phyloP scores from a whole-genome alignment of 495 filamentous ascomycete genomes.

The Parathielavia appendiculata region DNA sequence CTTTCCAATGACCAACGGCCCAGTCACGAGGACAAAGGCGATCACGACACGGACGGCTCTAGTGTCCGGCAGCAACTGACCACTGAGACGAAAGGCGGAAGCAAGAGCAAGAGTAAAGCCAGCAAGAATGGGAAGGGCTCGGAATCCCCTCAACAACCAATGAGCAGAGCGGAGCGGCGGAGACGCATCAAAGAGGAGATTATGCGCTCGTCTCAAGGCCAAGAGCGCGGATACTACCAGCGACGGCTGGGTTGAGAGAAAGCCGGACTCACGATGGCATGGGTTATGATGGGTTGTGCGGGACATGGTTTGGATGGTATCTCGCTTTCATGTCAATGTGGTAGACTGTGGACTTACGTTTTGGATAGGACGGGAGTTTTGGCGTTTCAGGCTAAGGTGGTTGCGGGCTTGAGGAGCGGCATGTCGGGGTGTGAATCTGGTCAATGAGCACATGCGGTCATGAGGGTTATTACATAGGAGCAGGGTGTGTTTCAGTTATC shows the following conservation, averaged over 20 bases:
- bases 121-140: not conserved
- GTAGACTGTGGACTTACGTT: not conserved
- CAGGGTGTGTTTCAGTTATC: too few species aligned
- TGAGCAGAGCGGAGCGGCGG: constrained; percentile 47
- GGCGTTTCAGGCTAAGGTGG: not conserved
- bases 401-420: not conserved
- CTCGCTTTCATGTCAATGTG: not conserved
- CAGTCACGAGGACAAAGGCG: not conserved
- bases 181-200: constrained; percentile 49
- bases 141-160: constrained; percentile 20
- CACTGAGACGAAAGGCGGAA: not conserved
- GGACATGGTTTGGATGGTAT: not conserved
- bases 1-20: not conserved
- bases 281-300: not conserved
- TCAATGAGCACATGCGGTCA: too few species aligned
- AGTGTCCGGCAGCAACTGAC: not conserved
- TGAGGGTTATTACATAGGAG: too few species aligned
- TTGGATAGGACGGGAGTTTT: not conserved
- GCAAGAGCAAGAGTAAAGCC: constrained; percentile 6
- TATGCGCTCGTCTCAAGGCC: constrained; percentile 36
- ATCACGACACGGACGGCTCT: not conserved
- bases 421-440: not conserved
- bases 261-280: not conserved
- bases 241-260: constrained; percentile 40
- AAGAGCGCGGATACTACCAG: constrained; percentile 41